Base-by-base conservation (phyloP, 306 rosid species). In the Medicago lupulina region DNA sequence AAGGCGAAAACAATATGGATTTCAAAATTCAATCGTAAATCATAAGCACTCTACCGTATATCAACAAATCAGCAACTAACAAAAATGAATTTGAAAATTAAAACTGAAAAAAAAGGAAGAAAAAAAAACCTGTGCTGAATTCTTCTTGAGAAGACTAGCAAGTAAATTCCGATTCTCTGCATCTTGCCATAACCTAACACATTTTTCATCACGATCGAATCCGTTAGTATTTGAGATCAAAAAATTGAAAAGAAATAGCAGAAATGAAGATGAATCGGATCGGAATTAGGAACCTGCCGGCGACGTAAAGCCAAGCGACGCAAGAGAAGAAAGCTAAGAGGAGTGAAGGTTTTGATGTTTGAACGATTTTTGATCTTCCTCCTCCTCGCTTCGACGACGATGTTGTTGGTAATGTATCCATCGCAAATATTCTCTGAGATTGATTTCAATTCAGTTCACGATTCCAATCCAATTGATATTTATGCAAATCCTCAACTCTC, bases 301-400 rank as follows among this genome's bases (percentile, higher is more conserved):
- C 98, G 49, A 95, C 98, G 81, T 95, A 95, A 28, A 95, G 99
- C 99, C 99, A 95, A 43, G 99, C 99, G 31, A 95, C 88, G 75
- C 99, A 95, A 25, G 99, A 95, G 87, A 90, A 89, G 83, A 95
- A 87, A 25, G 97, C 97, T 84, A 92, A 47, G 21, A 95, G 25
- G 17, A 95, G 84, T 1, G 99, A 90, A 7, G 99, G 93, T 38
- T 84, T 95, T 1, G 97, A 90, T 14, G 93, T 79, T 49, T 72
- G 92, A 70, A 76, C 74, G 43, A 85, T 77, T 89, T 92, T 95
- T 66, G 98, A 92, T 90, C 99, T 87, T 79, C 78, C 85, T 49
- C 93, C 82, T 60, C 51, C 49, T 4, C 98, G 88, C 80, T 92
- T 92, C 67, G 68, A 21, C 72, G 88, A 66, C 73, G 90, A 84